Conservation (phyloP, 345 rosid genomes). For the Brassica rapa region DNA sequence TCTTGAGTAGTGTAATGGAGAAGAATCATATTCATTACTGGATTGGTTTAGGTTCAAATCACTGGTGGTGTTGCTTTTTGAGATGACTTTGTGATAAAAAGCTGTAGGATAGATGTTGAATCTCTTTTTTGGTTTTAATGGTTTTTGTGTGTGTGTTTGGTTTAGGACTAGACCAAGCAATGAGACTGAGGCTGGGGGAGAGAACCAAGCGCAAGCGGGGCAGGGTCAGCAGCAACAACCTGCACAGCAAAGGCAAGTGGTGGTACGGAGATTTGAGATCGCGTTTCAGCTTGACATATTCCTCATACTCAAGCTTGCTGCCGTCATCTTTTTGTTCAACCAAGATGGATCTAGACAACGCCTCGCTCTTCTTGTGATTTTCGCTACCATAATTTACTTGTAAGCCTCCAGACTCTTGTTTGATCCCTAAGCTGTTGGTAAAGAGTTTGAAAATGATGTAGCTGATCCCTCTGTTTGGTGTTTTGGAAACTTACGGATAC, state of each 20-base stretch:
- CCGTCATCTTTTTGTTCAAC: slow-evolving; percentile 88
- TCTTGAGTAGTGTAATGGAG: neutral
- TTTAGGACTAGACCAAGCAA: slow-evolving; percentile 36
- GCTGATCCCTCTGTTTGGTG: slow-evolving; percentile 6
- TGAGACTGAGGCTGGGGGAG: slow-evolving; percentile 36
- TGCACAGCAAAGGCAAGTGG: slow-evolving; percentile 70
- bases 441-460: slow-evolving; percentile 2
- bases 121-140: neutral
- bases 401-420: slow-evolving; percentile 47
- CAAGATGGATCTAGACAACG: slow-evolving; percentile 98
- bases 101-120: neutral
- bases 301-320: slow-evolving; percentile 89
- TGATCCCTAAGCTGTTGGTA: neutral
- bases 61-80: neutral
- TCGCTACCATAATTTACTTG: slow-evolving; percentile 85
- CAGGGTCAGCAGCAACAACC: slow-evolving; percentile 58
- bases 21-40: neutral
- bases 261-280: slow-evolving; percentile 81
- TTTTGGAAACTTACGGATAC: slow-evolving; percentile 55
- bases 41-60: neutral
- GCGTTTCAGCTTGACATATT: slow-evolving; percentile 91
- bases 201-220: slow-evolving; percentile 37
- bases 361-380: slow-evolving; percentile 76
- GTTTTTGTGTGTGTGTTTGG: neutral
- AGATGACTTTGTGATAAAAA: neutral